These are phyloP conservation scores for Tetrapisispora nanseiensis DNA, from an alignment of 805 yeast species.

Conservation along the genomic window DNA sequence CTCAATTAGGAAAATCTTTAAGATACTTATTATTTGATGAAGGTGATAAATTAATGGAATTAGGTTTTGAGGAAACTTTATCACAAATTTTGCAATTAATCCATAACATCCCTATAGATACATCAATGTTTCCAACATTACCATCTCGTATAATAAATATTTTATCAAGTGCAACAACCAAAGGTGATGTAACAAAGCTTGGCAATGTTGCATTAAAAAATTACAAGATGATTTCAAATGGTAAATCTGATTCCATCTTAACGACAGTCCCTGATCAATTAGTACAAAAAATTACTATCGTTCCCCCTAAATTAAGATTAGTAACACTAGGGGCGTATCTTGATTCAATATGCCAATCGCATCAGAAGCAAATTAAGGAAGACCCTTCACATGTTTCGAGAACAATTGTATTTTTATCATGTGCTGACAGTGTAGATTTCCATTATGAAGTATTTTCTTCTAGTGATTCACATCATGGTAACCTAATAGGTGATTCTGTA, in stretches of 20 bases:
- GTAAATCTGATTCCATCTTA: conserved; percentile 36
- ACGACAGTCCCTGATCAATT: conserved; percentile 82
- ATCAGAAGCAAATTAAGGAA: conserved; percentile 10
- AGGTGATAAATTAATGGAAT: conserved; percentile 91
- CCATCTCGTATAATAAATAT: conserved; percentile 69
- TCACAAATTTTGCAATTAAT: conserved; percentile 59
- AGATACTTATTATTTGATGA: conserved; percentile 91
- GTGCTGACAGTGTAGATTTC: conserved; percentile 94
- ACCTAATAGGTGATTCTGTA: conserved; percentile 28
- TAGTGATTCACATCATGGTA: conserved; percentile 40
- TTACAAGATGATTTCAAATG: conserved; percentile 56
- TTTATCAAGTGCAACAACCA: conserved; percentile 90
- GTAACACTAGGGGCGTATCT: conserved; percentile 69
- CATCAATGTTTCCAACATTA: conserved; percentile 40
- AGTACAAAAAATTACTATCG: conserved; percentile 66
- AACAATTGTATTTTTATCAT: conserved; percentile 79
- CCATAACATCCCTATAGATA: conserved; percentile 34
- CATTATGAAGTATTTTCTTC: conserved; percentile 62
- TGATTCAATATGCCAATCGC: conserved; percentile 35
- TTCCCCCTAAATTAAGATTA: conserved; percentile 84
- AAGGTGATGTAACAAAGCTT: conserved; percentile 65
- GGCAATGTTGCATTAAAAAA: conserved; percentile 68
- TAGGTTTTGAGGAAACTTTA: conserved; percentile 93
- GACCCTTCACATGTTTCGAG: conserved; percentile 32
- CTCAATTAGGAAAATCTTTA: conserved; percentile 45